Percentiles rank a stretch among this genome's conserved stretches.
Conservation (phyloP, 306 rosid species). For the Ormosia emarginata region DNA sequence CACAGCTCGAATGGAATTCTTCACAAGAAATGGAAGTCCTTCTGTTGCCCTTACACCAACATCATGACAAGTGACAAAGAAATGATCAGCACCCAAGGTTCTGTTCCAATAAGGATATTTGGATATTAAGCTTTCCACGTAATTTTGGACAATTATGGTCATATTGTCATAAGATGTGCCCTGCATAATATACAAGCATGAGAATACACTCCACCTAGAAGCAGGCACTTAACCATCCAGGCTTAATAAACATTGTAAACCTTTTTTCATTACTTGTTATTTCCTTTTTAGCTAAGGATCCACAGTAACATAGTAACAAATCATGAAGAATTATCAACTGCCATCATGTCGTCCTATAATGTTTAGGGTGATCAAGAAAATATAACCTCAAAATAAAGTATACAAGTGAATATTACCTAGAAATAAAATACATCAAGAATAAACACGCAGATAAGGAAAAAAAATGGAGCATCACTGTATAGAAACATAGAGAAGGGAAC, state of each 20-base stretch:
- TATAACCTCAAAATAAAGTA: not conserved
- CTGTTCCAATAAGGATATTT: constrained; percentile 99
- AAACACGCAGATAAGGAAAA: not conserved
- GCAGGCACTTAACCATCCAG: constrained; percentile 11
- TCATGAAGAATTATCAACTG: not conserved
- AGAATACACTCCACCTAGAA: constrained; percentile 18
- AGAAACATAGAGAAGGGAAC: not conserved
- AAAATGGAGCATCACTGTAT: not conserved
- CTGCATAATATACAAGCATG: constrained; percentile 52
- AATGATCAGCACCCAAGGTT: constrained; percentile 95
- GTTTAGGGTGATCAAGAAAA: not conserved
- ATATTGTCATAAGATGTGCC: constrained; percentile 89
- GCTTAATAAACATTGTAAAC: not conserved
- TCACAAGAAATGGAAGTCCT: constrained; percentile 80
- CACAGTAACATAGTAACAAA: not conserved
- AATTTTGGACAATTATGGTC: constrained; percentile 85
- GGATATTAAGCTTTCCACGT: constrained; percentile 77
- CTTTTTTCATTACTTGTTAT: not conserved
- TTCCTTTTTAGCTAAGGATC: not conserved
- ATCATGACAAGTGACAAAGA: constrained; percentile 97
- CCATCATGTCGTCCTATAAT: not conserved
- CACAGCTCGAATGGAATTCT: constrained; percentile 90
- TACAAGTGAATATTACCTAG: not conserved
- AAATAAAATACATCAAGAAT: not conserved
- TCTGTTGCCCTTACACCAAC: constrained; percentile 97